Percentiles rank a stretch among this genome's conserved stretches.
These are phyloP conservation scores for Beauveria pseudobassiana DNA, from an alignment of 2,329 filamentous ascomycete genomes.

Conservation along the genomic window DNA sequence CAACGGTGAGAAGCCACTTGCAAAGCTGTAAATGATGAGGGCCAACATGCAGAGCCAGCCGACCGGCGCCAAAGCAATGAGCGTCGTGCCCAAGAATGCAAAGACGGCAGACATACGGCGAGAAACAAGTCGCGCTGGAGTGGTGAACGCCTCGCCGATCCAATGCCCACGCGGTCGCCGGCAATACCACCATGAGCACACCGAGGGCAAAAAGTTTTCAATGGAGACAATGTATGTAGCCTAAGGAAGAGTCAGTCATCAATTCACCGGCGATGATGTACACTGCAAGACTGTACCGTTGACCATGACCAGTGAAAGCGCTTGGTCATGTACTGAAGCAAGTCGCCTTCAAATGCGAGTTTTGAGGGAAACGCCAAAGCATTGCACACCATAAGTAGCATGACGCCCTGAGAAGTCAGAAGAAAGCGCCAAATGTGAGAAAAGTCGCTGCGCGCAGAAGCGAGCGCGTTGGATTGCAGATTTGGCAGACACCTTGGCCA, in stretches of 20 bases:
- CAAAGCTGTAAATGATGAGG: constrained; percentile 38
- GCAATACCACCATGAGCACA: constrained; percentile 32
- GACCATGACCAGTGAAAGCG: constrained; percentile 43
- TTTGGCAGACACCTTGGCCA: constrained; percentile 6
- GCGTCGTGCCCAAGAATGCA: constrained; percentile 26
- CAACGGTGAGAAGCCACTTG: constrained; percentile 34
- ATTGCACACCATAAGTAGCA: constrained; percentile 30
- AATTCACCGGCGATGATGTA: constrained; percentile 8
- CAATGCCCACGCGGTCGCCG: constrained; percentile 25
- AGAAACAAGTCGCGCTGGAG: constrained; percentile 34
- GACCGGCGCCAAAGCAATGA: constrained; percentile 29
- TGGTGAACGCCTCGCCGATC: constrained; percentile 22
- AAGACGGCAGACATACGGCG: constrained; percentile 27
- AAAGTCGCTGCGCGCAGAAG: constrained; percentile 21
- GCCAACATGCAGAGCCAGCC: constrained; percentile 30
- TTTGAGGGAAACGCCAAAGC: constrained; percentile 21
- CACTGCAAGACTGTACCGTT: constrained; percentile 21
- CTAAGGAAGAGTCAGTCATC: constrained; percentile 14
- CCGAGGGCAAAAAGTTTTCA: constrained; percentile 30
- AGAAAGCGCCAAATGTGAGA: constrained; percentile 32
- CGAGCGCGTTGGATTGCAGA: constrained; percentile 16
- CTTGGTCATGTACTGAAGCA: constrained; percentile 47
- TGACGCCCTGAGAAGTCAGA: constrained; percentile 29
- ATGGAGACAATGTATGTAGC: constrained; percentile 36
- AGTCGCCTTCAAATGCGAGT: constrained; percentile 24